Base-by-base conservation (phyloP, 2,329 filamentous ascomycete species). In the Microsporum ferrugineum region DNA sequence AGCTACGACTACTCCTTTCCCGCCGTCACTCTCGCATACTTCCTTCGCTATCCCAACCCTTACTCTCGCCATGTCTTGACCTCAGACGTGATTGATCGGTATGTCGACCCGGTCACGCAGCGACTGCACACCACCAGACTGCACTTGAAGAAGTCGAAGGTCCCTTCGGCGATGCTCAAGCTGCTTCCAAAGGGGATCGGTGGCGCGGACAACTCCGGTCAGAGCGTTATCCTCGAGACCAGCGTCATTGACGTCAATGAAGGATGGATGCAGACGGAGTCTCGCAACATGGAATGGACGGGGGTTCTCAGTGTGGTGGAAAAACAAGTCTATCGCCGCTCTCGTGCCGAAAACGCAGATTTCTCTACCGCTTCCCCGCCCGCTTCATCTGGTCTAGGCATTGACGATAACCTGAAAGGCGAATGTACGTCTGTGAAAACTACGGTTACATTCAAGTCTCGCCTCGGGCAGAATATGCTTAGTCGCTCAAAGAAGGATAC, bases 41-140 rank as follows among this genome's bases (percentile, higher is more conserved):
- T 86, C 73, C 80, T 87, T 60, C 84, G 84, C 67, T 87, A 87
- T 68, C 84, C 84, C 0, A 87, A 87, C 67, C 84, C 84, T 33
- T 86, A 85, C 74, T 81, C 80, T 58, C 81, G 78, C 62, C 84
- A 87, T 76, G 84, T 87, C 66, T 76, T 85, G 65, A 84, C 81
- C 58, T 85, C 83, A 67, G 84, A 87, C 75, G 84, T 84, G 70
- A 85, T 87, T 70, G 79, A 82, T 63, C 82, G 84, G 60, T 77
- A 79, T 72, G 82, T 83, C 71, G 84, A 86, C 59, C 79, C 83
- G 1, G 73, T 74, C 31, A 84, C 82, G 1, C 77, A 84, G 64
- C 80, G 80, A 45, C 76, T 87, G 31, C 83, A 83, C 58, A 86
- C 84, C 12, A 78, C 80, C 10, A 79, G 84, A 31, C 74, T 87